Conservation (phyloP, 768 basidiomycete species). For the Mycena polygramma region DNA sequence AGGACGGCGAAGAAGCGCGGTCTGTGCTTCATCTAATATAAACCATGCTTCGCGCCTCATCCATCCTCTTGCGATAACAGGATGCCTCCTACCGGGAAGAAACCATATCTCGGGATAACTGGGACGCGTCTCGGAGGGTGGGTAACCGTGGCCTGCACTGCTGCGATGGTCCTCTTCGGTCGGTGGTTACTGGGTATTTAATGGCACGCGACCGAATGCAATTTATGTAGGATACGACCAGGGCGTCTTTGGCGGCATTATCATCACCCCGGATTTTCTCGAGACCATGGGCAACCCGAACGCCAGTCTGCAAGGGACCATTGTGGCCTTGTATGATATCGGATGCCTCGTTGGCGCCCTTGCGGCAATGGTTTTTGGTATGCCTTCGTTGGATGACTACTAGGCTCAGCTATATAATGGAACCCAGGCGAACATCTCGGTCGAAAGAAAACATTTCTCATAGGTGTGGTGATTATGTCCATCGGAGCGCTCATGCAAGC, state of each 20-base stretch:
- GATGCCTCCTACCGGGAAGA: conserved; percentile 33
- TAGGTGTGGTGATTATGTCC: conserved; percentile 66
- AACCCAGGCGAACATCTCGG: conserved; percentile 55
- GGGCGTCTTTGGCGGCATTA: conserved; percentile 67
- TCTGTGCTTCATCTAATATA: conserved; percentile 1
- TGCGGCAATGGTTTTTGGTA: conserved; percentile 56
- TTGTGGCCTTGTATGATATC: conserved; percentile 66
- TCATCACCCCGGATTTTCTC: conserved; percentile 61
- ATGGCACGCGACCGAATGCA: background rate
- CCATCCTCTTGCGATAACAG: conserved; percentile 8
- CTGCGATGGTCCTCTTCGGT: conserved; percentile 67
- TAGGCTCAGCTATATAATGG: background rate
- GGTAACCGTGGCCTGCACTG: conserved; percentile 64
- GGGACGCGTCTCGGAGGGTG: conserved; percentile 59
- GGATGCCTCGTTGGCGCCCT: conserved; percentile 64
- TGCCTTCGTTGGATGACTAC: background rate
- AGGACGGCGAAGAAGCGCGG: conserved; percentile 30
- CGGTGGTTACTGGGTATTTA: conserved; percentile 21
- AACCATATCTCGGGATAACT: conserved; percentile 59
- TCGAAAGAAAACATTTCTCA: conserved; percentile 61
- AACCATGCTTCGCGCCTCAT: background rate
- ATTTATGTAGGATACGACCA: conserved; percentile 59
- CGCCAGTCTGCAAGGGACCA: conserved; percentile 60
- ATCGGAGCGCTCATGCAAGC: conserved; percentile 66
- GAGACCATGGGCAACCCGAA: conserved; percentile 62